Evolutionary conservation across 2,329 filamentous ascomycete genomes (phyloP), one percentile per base, ranked within the genome.

Genomic region (Nothophaeocryptopus gaeumannii): DNA sequence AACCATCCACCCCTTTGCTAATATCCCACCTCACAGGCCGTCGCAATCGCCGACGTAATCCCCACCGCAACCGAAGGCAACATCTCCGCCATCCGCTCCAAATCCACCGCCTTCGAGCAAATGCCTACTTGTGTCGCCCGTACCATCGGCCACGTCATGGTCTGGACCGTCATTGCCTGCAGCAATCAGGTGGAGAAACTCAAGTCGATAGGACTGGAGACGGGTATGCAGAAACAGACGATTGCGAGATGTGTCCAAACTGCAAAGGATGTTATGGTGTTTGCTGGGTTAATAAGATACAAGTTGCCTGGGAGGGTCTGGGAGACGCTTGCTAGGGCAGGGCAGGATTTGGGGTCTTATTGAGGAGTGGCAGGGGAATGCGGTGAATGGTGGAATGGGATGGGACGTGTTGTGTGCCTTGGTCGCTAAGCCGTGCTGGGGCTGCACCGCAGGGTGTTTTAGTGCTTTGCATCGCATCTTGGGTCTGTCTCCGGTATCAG

Each of bases 141-240:
- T 67, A 95, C 93, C 64, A 84, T 96, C 61, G 92, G 92, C 13
- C 89, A 92, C 69, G 78, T 97, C 55, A 80, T 99, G 56, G 86
- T 96, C 74, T 97, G 93, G 93, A 89, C 89, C 42, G 89, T 99
- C 59, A 80, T 86, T 36, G 90, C 88, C 72, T 95, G 91, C 70
- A 85, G 86, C 42, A 81, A 84, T 49, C 86, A 96, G 70, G 82
- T 88, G 55, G 84, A 87, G 61, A 76, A 84, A 54, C 78, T 95
- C 39, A 78, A 80, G 48, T 79, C 77, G 51, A 84, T 85, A 26
- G 81, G 85, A 61, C 96, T 86, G 69, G 89, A 86, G 60, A 65
- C 77, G 73, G 66, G 72, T 75, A 56, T 49, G n/a, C 56, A 59
- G 47, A 60, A 66, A 41, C 62, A 73, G 68, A 79, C 89, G 71